Evolutionary conservation across 2,329 filamentous ascomycete genomes (phyloP).

Genomic region (Dactylellina sp.): DNA sequence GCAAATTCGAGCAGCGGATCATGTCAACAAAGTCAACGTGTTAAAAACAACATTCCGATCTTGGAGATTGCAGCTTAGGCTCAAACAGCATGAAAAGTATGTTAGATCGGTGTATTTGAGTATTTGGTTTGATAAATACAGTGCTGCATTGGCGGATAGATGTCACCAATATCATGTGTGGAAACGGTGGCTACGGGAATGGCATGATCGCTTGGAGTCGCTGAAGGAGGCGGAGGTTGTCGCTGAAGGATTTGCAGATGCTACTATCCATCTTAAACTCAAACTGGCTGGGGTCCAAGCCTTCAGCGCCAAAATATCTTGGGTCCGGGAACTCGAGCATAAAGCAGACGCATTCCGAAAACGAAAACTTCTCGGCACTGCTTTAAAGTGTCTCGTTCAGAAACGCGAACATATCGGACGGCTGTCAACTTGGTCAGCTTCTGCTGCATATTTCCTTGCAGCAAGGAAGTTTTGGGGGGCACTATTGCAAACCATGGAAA

Average conservation of each 20-base stretch:
- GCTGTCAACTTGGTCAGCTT: conserved; percentile 26
- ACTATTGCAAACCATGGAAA: conserved; percentile 43
- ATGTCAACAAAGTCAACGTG: conserved; percentile 53
- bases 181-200: conserved; percentile 33
- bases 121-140: conserved; percentile 51
- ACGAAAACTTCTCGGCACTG: conserved; percentile 20
- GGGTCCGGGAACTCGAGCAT: conserved; percentile 20
- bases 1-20: conserved; percentile 45
- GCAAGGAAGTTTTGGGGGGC: conserved; percentile 29
- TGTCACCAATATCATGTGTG: conserved; percentile 48
- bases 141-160: conserved; percentile 43
- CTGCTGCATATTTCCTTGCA: conserved; percentile 42
- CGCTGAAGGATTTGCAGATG: conserved; percentile 17
- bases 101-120: conserved; percentile 49
- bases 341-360: conserved; percentile 30
- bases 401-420: conserved; percentile 30
- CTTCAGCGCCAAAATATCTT: conserved; percentile 12
- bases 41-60: conserved; percentile 34
- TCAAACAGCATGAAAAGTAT: conserved; percentile 45
- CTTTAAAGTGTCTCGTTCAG: conserved; percentile 3
- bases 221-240: conserved; percentile 12
- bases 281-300: conserved; percentile 30
- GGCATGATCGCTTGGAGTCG: conserved; percentile 18
- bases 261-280: conserved; percentile 17
- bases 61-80: conserved; percentile 44